Conservation (phyloP, 106 monocot genomes). For the Dioscorea alata region DNA sequence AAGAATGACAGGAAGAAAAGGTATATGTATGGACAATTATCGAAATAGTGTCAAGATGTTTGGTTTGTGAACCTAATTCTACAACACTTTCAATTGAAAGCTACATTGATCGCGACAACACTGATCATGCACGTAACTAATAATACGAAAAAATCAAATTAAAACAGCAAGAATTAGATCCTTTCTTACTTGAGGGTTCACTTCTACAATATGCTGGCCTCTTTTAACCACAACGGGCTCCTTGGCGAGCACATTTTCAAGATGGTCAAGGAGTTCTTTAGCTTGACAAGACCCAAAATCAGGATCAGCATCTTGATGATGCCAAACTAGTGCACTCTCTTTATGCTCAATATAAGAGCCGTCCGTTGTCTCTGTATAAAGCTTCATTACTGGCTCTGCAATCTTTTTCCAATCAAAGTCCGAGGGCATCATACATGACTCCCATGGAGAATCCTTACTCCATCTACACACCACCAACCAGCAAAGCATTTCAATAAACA, state of each 20-base stretch:
- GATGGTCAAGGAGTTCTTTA: slow-evolving; percentile 70
- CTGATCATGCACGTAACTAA: too few relatives aligned
- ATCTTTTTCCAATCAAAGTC: slow-evolving; percentile 33
- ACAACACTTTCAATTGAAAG: too few relatives aligned
- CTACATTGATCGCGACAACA: too few relatives aligned
- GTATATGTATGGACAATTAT: too few relatives aligned
- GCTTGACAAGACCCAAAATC: slow-evolving; percentile 33
- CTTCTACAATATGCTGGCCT: slow-evolving; percentile 65
- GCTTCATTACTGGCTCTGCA: slow-evolving; percentile 11
- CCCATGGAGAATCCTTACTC: slow-evolving; percentile 24
- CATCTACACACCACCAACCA: background rate
- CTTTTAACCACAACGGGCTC: slow-evolving; percentile 71
- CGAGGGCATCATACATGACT: slow-evolving; percentile 3
- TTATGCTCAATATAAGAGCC: slow-evolving; percentile 64
- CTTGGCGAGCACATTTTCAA: slow-evolving; percentile 67
- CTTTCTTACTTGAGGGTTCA: slow-evolving; percentile 18
- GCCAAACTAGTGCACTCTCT: slow-evolving; percentile 72
- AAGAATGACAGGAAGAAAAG: too few relatives aligned
- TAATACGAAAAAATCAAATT: too few relatives aligned
- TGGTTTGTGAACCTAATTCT: too few relatives aligned
- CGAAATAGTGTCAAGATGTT: too few relatives aligned
- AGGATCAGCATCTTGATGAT: slow-evolving; percentile 73
- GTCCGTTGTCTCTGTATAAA: slow-evolving; percentile 24
- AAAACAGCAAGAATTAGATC: background rate
- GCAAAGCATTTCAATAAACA: too few relatives aligned